These are phyloP conservation scores for Cryptococcus floricola DNA, from an alignment of 1,284 basidiomycete genomes.

Conservation along the genomic window DNA sequence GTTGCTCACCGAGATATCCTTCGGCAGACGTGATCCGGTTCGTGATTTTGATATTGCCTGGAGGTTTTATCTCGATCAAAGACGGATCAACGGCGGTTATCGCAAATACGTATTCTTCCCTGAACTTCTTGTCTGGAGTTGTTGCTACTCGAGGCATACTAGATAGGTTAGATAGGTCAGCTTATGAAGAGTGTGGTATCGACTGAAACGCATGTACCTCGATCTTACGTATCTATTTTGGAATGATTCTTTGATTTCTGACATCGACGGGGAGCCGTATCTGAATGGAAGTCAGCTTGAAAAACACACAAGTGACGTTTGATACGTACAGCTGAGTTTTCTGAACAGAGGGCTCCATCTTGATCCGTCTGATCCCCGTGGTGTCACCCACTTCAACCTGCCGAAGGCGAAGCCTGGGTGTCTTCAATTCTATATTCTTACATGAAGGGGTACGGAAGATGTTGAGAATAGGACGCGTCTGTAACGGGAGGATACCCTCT, in stretches of 20 bases:
- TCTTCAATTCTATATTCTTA: constrained; percentile 23
- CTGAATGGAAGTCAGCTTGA: constrained; percentile 8
- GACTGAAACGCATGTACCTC: constrained; percentile 5
- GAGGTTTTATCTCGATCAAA: constrained; percentile 16
- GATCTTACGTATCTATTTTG: constrained; percentile 35
- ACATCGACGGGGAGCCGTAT: constrained; percentile 31
- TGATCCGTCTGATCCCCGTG: constrained; percentile 37
- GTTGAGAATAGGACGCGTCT: constrained; percentile 13
- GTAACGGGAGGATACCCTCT: not conserved
- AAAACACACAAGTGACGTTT: not conserved
- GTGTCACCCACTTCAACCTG: constrained; percentile 34
- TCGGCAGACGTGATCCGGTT: constrained; percentile 32
- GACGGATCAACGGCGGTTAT: constrained; percentile 37
- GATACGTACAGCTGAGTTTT: constrained; percentile 41
- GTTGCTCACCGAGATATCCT: constrained; percentile 39
- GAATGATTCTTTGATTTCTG: constrained; percentile 36
- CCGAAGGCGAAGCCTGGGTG: constrained; percentile 30
- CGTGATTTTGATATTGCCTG: constrained; percentile 19
- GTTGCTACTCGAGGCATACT: constrained; percentile 16
- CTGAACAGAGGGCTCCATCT: constrained; percentile 45
- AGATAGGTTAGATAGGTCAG: not conserved
- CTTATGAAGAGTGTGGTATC: not conserved
- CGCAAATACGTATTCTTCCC: constrained; percentile 42
- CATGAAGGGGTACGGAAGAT: constrained; percentile 36
- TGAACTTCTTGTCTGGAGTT: constrained; percentile 1